phyloP scores from a whole-genome alignment of 2,329 filamentous ascomycete genomes.

The Nemania sp. region DNA sequence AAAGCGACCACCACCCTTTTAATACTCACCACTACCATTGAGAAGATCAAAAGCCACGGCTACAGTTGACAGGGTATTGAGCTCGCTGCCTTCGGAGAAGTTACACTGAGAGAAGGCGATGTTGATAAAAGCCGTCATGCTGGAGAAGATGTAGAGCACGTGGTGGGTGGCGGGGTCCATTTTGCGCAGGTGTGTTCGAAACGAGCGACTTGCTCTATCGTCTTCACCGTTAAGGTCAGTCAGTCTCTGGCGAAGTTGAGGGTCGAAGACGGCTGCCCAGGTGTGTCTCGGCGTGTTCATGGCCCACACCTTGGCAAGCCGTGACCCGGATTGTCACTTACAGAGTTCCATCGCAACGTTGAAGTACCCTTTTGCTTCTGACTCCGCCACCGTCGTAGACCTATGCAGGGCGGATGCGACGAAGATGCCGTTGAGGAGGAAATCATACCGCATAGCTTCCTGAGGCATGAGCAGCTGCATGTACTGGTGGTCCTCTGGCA shows the following conservation, averaged over 20 bases:
- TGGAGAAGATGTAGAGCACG: conserved; percentile 41
- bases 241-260: conserved; percentile 1
- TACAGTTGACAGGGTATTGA: conserved; percentile 31
- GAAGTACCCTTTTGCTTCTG: conserved; percentile 34
- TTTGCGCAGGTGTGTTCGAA: conserved; percentile 38
- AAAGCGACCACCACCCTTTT: neutral
- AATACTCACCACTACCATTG: conserved; percentile 31
- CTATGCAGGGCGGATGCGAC: conserved; percentile 44
- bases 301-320: neutral
- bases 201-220: conserved; percentile 39
- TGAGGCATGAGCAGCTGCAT: conserved; percentile 43
- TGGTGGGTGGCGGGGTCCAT: conserved; percentile 39
- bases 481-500: conserved; percentile 44
- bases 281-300: neutral
- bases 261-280: neutral
- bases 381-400: conserved; percentile 29
- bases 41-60: conserved; percentile 36
- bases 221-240: conserved; percentile 27
- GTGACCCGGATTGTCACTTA: conserved; percentile 15
- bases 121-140: conserved; percentile 37
- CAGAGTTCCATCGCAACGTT: conserved; percentile 43
- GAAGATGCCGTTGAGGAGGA: conserved; percentile 46
- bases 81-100: conserved; percentile 23
- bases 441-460: conserved; percentile 45
- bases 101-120: conserved; percentile 37